Evolutionary conservation across 2,329 filamentous ascomycete species (phyloP), one percentile per base, ranked within the genome.

Genomic region (Monilinia fructicola): DNA sequence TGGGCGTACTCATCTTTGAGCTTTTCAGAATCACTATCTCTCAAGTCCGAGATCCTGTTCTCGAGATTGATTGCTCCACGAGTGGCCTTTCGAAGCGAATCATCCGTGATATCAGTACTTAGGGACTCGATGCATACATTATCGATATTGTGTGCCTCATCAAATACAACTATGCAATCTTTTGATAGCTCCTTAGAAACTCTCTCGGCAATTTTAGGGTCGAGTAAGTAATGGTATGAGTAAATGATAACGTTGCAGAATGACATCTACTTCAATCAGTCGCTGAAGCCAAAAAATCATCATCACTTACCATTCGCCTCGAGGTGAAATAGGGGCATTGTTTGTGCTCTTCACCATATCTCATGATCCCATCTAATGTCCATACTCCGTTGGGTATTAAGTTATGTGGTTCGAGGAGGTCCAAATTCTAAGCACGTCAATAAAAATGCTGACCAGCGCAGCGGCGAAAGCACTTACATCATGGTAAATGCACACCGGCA

Each of bases 181-280:
- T 97, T 97, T 0, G 95, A 97, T 14, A 99, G 86, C 75, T 99
- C 95, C 77, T 90, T 93, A 0, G 95, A 98, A 2, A 76, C 74
- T 35, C 74, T 31, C 76, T 99, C 95, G 16, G 95, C 95, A 74
- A 99, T 99, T 77, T 99, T 99, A 3, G 95, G 95, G 74, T 99
- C 96, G 21, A 99, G 86, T 3, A 99, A 86, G 76, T 99, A 99
- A 78, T 99, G 95, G 76, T 99, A 99, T 0, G 95, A 99, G 80
- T 99, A 99, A 72, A 99, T 99, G 75, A 99, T 97, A 76, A 99
- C 93, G 77, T 99, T 98, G 84, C 95, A 99, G 76, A 93, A 98
- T 74, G 95, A 90, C 94, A 99, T 98, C 90, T 93, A 18, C 42
- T 11, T 42, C 38, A 50, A 65, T 73, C 59, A 75, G 68, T 44